Conservation (phyloP, 208 protist species). For the Leishmania tropica region DNA sequence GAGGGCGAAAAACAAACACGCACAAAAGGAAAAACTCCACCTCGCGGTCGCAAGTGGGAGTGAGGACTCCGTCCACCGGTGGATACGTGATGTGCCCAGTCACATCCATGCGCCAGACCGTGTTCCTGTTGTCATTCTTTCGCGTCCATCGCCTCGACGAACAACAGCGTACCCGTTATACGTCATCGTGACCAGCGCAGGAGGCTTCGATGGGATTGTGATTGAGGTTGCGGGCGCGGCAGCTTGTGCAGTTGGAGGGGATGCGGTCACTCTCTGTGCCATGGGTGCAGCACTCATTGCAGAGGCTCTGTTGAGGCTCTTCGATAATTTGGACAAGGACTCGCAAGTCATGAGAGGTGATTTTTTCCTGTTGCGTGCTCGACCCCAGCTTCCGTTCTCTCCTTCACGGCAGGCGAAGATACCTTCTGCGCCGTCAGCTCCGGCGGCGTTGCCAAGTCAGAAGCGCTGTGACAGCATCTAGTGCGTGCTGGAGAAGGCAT, state of each 20-base stretch:
- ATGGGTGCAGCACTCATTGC: neutral
- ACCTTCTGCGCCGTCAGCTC: neutral
- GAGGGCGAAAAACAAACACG: neutral
- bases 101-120: conserved; percentile 14
- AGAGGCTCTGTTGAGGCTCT: neutral
- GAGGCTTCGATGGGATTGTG: neutral
- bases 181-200: neutral
- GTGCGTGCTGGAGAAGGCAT: neutral
- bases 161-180: conserved; percentile 4
- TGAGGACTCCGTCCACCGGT: conserved; percentile 21
- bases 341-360: neutral
- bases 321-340: neutral
- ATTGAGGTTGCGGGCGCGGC: neutral
- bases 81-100: conserved; percentile 15
- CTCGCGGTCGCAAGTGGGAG: conserved; percentile 17
- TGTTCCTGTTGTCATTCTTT: conserved; percentile 3
- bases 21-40: conserved; percentile 1
- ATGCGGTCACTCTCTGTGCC: neutral
- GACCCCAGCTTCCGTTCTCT: neutral
- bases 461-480: neutral
- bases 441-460: neutral
- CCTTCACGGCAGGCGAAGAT: neutral
- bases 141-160: neutral
- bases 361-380: neutral
- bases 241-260: neutral